phyloP scores from a whole-genome alignment of 768 basidiomycete species.

The Tubosaeta sp. region DNA sequence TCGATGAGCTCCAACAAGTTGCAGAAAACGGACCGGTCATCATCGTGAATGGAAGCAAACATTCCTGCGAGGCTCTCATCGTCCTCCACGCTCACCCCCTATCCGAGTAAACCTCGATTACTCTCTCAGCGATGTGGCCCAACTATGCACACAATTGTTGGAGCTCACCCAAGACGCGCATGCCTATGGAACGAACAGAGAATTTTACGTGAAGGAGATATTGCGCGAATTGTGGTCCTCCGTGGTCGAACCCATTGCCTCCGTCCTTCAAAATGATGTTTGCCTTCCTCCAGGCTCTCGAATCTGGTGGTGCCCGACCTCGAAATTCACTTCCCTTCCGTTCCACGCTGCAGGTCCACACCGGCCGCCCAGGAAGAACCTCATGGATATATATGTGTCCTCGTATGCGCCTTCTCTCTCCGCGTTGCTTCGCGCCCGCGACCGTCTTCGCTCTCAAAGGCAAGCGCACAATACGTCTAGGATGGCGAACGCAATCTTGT shows the following conservation, averaged over 20 bases:
- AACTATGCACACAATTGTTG: not conserved
- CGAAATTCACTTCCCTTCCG: not conserved
- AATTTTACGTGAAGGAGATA: not conserved
- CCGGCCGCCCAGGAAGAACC: not conserved
- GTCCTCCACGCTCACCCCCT: not conserved
- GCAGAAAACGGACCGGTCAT: not conserved
- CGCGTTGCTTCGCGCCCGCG: not conserved
- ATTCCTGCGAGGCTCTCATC: not conserved
- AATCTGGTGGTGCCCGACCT: not conserved
- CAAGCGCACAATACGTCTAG: not conserved
- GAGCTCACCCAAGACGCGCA: not conserved
- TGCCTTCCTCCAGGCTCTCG: not conserved
- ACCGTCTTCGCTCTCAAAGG: not conserved
- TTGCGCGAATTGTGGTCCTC: not conserved
- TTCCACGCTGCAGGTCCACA: not conserved
- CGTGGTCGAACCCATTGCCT: not conserved
- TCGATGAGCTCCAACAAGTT: not conserved
- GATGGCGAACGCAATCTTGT: not conserved
- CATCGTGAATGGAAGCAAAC: not conserved
- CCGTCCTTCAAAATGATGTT: not conserved
- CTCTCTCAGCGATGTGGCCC: not conserved
- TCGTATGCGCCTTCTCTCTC: not conserved
- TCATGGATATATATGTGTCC: not conserved
- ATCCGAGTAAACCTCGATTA: not conserved
- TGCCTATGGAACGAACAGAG: not conserved